These are phyloP conservation scores for Urochloa ruziziensis DNA, from an alignment of 176 grass and related monocot genomes.

Conservation along the genomic window DNA sequence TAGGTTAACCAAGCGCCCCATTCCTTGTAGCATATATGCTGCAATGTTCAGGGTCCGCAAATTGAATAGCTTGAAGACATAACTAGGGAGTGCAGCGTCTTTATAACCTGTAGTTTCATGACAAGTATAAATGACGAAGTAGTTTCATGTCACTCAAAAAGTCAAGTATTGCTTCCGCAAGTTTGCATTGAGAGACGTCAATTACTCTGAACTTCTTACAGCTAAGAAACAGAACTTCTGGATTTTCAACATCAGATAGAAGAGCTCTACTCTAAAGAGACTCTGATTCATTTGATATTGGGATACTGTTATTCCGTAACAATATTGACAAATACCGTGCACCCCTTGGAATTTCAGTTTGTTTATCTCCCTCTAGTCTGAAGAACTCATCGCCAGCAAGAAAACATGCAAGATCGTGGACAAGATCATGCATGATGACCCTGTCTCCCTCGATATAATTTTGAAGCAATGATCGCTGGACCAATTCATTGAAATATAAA, in stretches of 20 bases:
- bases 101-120: no score
- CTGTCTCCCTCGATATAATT: not conserved
- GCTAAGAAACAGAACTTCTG: not conserved
- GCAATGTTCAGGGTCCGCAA: no score
- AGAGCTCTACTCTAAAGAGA: not conserved
- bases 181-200: not conserved
- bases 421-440: not conserved
- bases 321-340: not conserved
- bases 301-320: not conserved
- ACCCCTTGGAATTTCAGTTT: not conserved
- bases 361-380: not conserved
- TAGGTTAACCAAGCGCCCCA: no score
- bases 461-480: not conserved
- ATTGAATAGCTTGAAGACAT: no score
- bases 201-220: not conserved
- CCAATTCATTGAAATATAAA: constrained; percentile 24
- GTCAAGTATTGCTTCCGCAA: not conserved
- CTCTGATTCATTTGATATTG: not conserved
- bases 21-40: no score
- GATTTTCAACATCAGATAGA: not conserved
- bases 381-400: not conserved
- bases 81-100: no score
- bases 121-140: constrained; percentile 4
- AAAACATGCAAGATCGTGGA: not conserved
- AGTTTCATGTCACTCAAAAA: constrained; percentile 21